Percentiles rank a stretch among this genome's conserved stretches.
Evolutionary conservation across 2,329 filamentous ascomycete species (phyloP).

Genomic region (Fusarium sp.): DNA sequence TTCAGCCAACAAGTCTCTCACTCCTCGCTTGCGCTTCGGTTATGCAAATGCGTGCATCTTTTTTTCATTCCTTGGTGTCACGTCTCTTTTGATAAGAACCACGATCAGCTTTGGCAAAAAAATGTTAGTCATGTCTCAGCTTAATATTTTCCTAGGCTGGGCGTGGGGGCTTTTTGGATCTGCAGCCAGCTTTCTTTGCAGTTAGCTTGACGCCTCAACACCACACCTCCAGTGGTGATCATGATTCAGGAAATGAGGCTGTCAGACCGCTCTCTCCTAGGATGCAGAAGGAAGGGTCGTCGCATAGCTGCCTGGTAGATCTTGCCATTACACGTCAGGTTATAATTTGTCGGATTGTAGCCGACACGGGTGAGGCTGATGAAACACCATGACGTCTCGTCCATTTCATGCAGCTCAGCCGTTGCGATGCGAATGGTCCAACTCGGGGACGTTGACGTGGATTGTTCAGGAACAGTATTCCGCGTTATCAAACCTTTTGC

Average conservation of each 20-base stretch:
- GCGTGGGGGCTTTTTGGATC: background rate
- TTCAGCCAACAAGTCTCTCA: background rate
- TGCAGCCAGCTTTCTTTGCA: background rate
- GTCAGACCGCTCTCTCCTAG: background rate
- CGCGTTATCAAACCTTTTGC: background rate
- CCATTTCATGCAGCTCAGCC: background rate
- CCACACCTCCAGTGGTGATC: background rate
- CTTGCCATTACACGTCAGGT: slow-evolving; percentile 1
- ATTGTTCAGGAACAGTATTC: background rate
- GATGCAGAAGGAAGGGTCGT: background rate
- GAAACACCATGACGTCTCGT: slow-evolving; percentile 5
- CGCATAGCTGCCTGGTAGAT: background rate
- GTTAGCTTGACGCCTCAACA: background rate
- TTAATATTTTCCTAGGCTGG: slow-evolving; percentile 11
- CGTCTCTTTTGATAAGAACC: background rate
- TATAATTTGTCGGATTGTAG: background rate
- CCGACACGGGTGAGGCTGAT: background rate
- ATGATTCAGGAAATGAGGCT: background rate
- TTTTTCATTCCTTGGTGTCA: background rate
- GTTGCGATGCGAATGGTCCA: background rate
- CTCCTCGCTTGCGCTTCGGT: background rate
- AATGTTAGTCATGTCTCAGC: slow-evolving; percentile 4
- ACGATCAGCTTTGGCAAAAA: background rate
- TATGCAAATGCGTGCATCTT: background rate
- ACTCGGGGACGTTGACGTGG: background rate